Evolutionary conservation across 192 early-diverging fungal genomes (phyloP), one percentile per base, ranked within the genome.

Genomic region (Coemansia sp.): DNA sequence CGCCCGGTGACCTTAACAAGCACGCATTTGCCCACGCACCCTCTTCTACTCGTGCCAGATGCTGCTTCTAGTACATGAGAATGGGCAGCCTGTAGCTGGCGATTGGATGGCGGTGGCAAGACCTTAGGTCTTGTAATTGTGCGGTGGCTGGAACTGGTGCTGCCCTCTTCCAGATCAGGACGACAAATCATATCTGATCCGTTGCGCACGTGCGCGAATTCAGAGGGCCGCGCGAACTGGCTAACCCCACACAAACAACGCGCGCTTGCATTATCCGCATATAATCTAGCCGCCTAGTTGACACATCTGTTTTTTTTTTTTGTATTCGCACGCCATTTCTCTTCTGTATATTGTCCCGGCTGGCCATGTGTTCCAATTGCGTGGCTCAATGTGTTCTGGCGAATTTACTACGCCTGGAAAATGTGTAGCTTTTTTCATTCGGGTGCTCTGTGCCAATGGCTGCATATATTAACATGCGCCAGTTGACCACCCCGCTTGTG

Each of bases 121-220:
- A 14, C 21, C 51, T 25, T 25, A 10, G 25, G 10, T 29, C 10
- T 29, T 34, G 14, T 25, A 27, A 55, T 31, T 31, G 27, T 10
- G 53, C 29, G 29, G 55, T 32, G 55, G 29, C 55, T 15, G 29
- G 15, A 58, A 2, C 55, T 7, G 17, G 55, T 17, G 29, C 55
- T 2, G 29, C 8, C 46, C 7, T 8, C 14, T 8, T 31, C 14
- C 14, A 32, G 29, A 58, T 32, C 29, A 29, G 29, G 15, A 4
- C 55, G 32, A 17, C 55, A 58, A 58, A 58, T 58, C 29, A 58
- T 58, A 15, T 32, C 15, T 15, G 55, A 58, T 58, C 55, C 6
- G 29, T 29, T 2, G 42, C n/a, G 42, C 66, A 68, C 66, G 66
- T 68, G 66, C 31, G 25, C n/a, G 14, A 19, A 60, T 68, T 57